Conservation (phyloP, 306 rosid species). For the Morella rubra region DNA sequence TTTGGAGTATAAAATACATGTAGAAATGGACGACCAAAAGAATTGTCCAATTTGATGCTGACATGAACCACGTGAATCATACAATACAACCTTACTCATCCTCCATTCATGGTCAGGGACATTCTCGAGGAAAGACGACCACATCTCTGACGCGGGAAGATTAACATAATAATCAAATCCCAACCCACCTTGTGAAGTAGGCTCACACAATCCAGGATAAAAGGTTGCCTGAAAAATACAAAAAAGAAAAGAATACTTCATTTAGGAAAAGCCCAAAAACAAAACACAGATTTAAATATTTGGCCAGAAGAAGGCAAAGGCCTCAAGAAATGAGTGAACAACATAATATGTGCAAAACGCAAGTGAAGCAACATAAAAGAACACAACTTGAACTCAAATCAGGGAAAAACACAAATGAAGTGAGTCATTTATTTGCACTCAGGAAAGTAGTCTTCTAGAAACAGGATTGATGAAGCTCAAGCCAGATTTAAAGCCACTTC, state of each 20-base stretch:
- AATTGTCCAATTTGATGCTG: slow-evolving; percentile 9
- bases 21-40: slow-evolving; percentile 17
- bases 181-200: slow-evolving; percentile 93
- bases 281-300: not conserved
- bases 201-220: slow-evolving; percentile 91
- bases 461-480: not conserved
- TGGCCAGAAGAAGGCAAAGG: not conserved
- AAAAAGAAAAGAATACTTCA: not conserved
- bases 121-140: slow-evolving; percentile 77
- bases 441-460: not conserved
- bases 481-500: not conserved
- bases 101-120: slow-evolving; percentile 86
- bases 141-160: slow-evolving; percentile 79
- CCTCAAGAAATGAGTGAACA: slow-evolving; percentile 1
- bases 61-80: slow-evolving; percentile 20
- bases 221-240: slow-evolving; percentile 67
- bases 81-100: slow-evolving; percentile 76
- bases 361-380: not conserved
- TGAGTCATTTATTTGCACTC: not conserved
- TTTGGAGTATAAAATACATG: slow-evolving; percentile 16
- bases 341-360: not conserved
- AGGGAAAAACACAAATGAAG: not conserved
- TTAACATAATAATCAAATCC: slow-evolving; percentile 96
- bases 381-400: not conserved
- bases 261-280: not conserved